Evolutionary conservation across 768 basidiomycete species (phyloP).

Genomic region (Termitomyces sp.): DNA sequence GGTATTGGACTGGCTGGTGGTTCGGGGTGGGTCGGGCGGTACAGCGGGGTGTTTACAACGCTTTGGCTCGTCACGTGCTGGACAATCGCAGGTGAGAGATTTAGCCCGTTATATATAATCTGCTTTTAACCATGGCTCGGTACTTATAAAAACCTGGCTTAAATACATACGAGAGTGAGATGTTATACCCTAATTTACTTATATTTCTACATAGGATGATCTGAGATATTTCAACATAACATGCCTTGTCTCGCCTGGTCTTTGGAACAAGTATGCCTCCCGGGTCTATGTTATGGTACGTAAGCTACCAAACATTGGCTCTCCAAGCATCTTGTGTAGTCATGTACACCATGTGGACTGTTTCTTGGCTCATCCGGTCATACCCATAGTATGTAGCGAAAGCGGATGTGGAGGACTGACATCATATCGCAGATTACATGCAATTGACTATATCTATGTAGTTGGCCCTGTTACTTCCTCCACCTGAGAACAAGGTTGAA

Average conservation of each 20-base stretch:
- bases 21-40: slow-evolving; percentile 21
- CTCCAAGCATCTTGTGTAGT: background rate
- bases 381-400: too few species aligned
- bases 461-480: too few species aligned
- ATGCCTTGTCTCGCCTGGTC: background rate
- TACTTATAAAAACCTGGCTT: background rate
- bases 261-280: background rate
- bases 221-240: background rate
- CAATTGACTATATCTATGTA: too few species aligned
- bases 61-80: slow-evolving; percentile 11
- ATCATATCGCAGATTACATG: too few species aligned
- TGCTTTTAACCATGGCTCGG: background rate
- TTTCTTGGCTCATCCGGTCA: too few species aligned
- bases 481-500: too few species aligned
- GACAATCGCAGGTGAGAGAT: background rate
- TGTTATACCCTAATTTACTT: too few species aligned
- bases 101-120: background rate
- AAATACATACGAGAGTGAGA: too few species aligned
- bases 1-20: slow-evolving; percentile 20
- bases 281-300: background rate
- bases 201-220: background rate
- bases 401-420: background rate
- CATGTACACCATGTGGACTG: too few species aligned
- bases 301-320: background rate
- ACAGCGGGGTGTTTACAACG: background rate